Evolutionary conservation across 345 rosid species (phyloP), one percentile per base, ranked within the genome.

Genomic region (Barbarea vulgaris): DNA sequence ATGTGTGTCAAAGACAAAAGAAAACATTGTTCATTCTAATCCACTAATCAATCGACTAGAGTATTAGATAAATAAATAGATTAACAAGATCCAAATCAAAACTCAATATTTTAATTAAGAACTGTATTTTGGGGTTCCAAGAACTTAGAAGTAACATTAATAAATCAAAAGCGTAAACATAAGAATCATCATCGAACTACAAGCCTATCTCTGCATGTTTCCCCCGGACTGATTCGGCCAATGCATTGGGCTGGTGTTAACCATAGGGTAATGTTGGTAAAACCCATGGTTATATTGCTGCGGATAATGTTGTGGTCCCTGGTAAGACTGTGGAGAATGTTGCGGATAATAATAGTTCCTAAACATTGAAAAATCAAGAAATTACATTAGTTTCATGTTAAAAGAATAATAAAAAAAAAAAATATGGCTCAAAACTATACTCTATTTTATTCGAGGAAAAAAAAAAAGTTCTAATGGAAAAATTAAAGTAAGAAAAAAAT

Each of bases 321-420:
- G 4, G 62, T 17, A 10, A 36, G 2, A 12, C 10, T 19, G 47
- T 59, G 27, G 64, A 37, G 11, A 10, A 37, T 37, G 1, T 24
- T 61, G 66, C 18, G 7, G 52, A 60, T 48, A 48, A 6, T 6
- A 2, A 14, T 71, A 63, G 41, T 72, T 19, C 55, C 70, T 72
- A 14, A 39, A 63, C 10, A 72, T 51, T 62, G 5, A 18, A 52
- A 28, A 71, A 24, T 8, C 42, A 60, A 19, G 3, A 63, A 73
- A 2, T 15, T 14, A 13, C 61, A 28, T 28, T 52, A 44, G 28
- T 69, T 69, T 57, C 46, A 31, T 48, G 30, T 31, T 31, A 19
- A 13, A 10, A 13, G 2, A 19, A n/a, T n/a, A n/a, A n/a, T n/a
- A n/a, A 48, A 41, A 17, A 33, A 19, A 33, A 28, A 52, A 61